A percentile compares a stretch with the other conserved stretches of the same genome.
Conservation (phyloP, 1,284 basidiomycete species). For the Sanghuangporus weigelae region DNA sequence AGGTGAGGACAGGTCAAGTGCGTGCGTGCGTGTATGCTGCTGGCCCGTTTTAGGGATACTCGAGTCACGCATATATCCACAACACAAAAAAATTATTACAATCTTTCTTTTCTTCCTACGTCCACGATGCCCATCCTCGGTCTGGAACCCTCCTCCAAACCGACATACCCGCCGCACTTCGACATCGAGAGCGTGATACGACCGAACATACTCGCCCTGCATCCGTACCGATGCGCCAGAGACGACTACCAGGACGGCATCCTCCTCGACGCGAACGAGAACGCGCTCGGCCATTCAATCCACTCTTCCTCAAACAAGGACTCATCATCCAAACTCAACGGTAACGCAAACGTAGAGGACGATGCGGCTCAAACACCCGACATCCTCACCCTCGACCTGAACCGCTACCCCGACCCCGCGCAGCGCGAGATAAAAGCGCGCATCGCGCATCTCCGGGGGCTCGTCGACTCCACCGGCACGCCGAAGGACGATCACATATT, state of each 20-base stretch:
- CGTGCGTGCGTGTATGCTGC: neutral
- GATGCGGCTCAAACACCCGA: slow-evolving; percentile 19
- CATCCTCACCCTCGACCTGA: slow-evolving; percentile 50
- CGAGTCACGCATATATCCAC: slow-evolving; percentile 3
- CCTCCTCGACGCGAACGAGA: slow-evolving; percentile 98
- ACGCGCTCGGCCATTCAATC: slow-evolving; percentile 88
- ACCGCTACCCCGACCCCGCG: slow-evolving; percentile 86
- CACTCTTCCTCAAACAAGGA: slow-evolving; percentile 24
- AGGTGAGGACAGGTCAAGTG: neutral
- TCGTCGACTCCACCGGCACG: slow-evolving; percentile 44
- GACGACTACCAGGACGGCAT: slow-evolving; percentile 95
- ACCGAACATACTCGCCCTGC: slow-evolving; percentile 88
- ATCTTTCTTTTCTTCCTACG: neutral
- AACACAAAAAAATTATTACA: neutral
- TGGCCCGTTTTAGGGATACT: too few species aligned
- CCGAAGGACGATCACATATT: slow-evolving; percentile 61
- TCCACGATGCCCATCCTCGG: slow-evolving; percentile 43
- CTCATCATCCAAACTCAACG: neutral
- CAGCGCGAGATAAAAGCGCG: slow-evolving; percentile 76
- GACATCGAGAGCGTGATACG: slow-evolving; percentile 81
- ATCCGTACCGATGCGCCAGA: slow-evolving; percentile 93
- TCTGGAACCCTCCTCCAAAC: slow-evolving; percentile 34
- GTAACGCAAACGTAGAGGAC: slow-evolving; percentile 24
- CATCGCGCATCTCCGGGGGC: slow-evolving; percentile 64
- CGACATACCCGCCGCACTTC: slow-evolving; percentile 70